Evolutionary conservation across 306 rosid genomes (phyloP).

Genomic region (Oemleria cerasiformis): DNA sequence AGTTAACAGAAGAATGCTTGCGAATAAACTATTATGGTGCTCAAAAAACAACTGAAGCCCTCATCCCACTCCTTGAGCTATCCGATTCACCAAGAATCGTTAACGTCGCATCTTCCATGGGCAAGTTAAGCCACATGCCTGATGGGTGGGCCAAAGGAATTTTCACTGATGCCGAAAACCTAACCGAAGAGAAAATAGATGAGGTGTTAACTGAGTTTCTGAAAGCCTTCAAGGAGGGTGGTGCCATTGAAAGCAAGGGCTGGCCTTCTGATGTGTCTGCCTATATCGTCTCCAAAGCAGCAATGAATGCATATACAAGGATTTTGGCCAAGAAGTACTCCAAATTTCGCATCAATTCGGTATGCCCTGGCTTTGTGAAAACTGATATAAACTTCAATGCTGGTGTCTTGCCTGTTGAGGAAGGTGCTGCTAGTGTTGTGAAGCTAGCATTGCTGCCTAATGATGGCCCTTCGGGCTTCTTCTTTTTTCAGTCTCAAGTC

Average conservation of each 20-base stretch:
- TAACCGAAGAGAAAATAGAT: constrained; percentile 38
- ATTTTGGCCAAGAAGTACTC: constrained; percentile 35
- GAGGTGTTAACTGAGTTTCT: constrained; percentile 28
- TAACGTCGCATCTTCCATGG: constrained; percentile 33
- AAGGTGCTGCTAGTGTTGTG: constrained; percentile 40
- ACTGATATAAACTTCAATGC: constrained; percentile 30
- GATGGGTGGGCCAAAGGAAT: constrained; percentile 32
- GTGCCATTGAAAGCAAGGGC: constrained; percentile 30
- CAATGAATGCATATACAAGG: constrained; percentile 41
- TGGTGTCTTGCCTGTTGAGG: constrained; percentile 30
- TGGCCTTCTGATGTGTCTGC: constrained; percentile 31
- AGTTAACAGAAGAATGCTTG: constrained; percentile 33
- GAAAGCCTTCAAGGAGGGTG: constrained; percentile 36
- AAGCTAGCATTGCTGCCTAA: constrained; percentile 33
- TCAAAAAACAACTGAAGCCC: constrained; percentile 26
- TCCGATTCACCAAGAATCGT: constrained; percentile 51
- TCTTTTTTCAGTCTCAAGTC: no score
- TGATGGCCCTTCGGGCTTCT: constrained; percentile 41
- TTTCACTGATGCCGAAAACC: constrained; percentile 32
- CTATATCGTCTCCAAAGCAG: constrained; percentile 37
- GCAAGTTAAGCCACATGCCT: constrained; percentile 27
- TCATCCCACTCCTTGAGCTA: constrained; percentile 46
- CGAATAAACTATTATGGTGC: constrained; percentile 49
- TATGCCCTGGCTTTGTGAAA: constrained; percentile 40
- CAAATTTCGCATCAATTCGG: constrained; percentile 31